Evolutionary conservation across 441 rosid species (phyloP).

Genomic region (Mallotus repandus): DNA sequence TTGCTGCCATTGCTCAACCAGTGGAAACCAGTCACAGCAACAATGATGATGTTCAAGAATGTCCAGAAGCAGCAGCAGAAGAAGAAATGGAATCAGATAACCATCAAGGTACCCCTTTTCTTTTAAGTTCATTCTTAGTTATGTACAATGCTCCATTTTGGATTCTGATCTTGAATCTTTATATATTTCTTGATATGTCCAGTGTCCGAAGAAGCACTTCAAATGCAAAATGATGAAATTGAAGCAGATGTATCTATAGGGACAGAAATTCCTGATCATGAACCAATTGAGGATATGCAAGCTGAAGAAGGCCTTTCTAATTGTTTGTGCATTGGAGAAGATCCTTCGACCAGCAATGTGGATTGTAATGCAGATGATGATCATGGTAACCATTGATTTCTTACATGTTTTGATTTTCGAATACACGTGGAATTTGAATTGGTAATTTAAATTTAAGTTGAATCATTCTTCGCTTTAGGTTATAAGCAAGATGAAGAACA

Average conservation of each 20-base stretch:
- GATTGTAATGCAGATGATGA: slow-evolving; percentile 15
- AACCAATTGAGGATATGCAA: slow-evolving; percentile 48
- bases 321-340: slow-evolving; percentile 28
- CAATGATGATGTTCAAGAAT: slow-evolving; percentile 29
- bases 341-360: slow-evolving; percentile 26
- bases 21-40: slow-evolving; percentile 16
- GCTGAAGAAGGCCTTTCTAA: slow-evolving; percentile 31
- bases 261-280: slow-evolving; percentile 83
- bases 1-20: slow-evolving; percentile 24
- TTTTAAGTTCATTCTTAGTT: not conserved
- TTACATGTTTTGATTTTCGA: not conserved
- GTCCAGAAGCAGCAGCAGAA: slow-evolving; percentile 12
- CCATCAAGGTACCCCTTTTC: slow-evolving; percentile 46
- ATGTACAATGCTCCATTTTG: not conserved
- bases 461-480: slow-evolving; percentile 27
- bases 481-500: slow-evolving; percentile 38
- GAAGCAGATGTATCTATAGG: slow-evolving; percentile 78
- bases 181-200: slow-evolving; percentile 19
- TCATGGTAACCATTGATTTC: slow-evolving; percentile 35
- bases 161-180: slow-evolving; percentile 16
- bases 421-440: not conserved
- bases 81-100: slow-evolving; percentile 25
- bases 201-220: slow-evolving; percentile 39
- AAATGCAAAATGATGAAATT: slow-evolving; percentile 46
- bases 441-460: slow-evolving; percentile 11